These are phyloP conservation scores for Neoascochyta sp. DNA, from an alignment of 2,329 filamentous ascomycete genomes.

Conservation along the genomic window DNA sequence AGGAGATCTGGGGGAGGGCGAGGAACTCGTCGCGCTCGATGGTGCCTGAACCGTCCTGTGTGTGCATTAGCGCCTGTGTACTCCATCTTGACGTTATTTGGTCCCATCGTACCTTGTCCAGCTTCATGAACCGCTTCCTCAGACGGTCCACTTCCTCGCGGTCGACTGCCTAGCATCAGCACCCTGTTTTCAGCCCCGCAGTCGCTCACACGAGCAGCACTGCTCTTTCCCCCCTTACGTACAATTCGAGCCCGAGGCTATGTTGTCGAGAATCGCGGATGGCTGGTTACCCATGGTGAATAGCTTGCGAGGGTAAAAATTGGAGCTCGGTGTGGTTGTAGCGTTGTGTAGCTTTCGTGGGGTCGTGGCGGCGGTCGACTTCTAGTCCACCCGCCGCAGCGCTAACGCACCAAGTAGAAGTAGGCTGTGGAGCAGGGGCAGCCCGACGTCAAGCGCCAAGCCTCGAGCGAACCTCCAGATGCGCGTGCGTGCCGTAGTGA, in stretches of 20 bases:
- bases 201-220: slow-evolving; percentile 18
- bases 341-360: slow-evolving; percentile 19
- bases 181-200: slow-evolving; percentile 27
- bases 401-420: too few species aligned
- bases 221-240: slow-evolving; percentile 34
- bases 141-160: slow-evolving; percentile 94
- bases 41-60: slow-evolving; percentile 90
- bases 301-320: slow-evolving; percentile 11
- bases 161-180: slow-evolving; percentile 64
- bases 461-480: too few species aligned
- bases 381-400: slow-evolving; percentile 17
- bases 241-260: slow-evolving; percentile 97
- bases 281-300: slow-evolving; percentile 53
- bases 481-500: too few species aligned
- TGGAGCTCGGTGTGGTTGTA: slow-evolving; percentile 9
- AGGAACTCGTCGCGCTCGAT: slow-evolving; percentile 99
- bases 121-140: slow-evolving; percentile 97
- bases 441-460: slow-evolving; percentile 27
- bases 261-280: slow-evolving; percentile 80
- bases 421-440: slow-evolving; percentile 9
- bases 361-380: slow-evolving; percentile 12
- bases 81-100: too few species aligned
- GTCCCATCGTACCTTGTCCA: slow-evolving; percentile 86
- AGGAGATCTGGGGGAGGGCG: slow-evolving; percentile 93
- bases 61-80: slow-evolving; percentile 1